Evolutionary conservation across 192 early-diverging fungal genomes (phyloP), one percentile per base, ranked within the genome.

Genomic region (Pilaira anomala): DNA sequence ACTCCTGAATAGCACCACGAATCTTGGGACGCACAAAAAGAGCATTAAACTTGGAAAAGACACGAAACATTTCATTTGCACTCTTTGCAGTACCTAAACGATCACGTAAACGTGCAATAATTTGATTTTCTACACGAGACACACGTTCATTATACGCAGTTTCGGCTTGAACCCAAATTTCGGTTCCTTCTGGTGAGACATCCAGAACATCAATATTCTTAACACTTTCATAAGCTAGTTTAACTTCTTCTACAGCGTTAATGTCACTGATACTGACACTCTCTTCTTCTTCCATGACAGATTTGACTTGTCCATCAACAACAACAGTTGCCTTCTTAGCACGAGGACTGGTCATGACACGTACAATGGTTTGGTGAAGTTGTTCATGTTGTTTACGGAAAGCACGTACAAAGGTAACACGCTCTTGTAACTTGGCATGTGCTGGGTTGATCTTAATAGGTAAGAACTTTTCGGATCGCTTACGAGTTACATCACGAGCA

Each of bases 1-100:
- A 99, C 77, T 99, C 98, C 74, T 96, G 95, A 66, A 99, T 96
- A 16, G 98, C 98, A 16, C 95, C 94, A 70, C 98, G 91, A 80
- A 99, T 99, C 87, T 82, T 99, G 65, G 95, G 97, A 52, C 97
- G 83, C 36, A 99, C 92, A 78, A 99, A 99, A 42, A 99, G 85
- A 2, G 97, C 96, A 71, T 99, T 99, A 86, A 99, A 99, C 71
- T 98, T 98, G 42, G 94, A 95, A 71, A 99, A 98, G 21, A 98
- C 94, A 14, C 96, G 86, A 80, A 99, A 98, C 97, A 98, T 98
- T 70, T 99, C 98, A 51, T 91, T 94, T 3, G 98, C 98, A 70
- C 92, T 99, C 74, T 92, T 92, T 52, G 92, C 92, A 8, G 90
- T 93, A 21, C 93, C 98, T 36, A 99, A 84, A 21, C 93, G 83